Conservation (phyloP, 768 basidiomycete species). For the Collybia mongolica region DNA sequence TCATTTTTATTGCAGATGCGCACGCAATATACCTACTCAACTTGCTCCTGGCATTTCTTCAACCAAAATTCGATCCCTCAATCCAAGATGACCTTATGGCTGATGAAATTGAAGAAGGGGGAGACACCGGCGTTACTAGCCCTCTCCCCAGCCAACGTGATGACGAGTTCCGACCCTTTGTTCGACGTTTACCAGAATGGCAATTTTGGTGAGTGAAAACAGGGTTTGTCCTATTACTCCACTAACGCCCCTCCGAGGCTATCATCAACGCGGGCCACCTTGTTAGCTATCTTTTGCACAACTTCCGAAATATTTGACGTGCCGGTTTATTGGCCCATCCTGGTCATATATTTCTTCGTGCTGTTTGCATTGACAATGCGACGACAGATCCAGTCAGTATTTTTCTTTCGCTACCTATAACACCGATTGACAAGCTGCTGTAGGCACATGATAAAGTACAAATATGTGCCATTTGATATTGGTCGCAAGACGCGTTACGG, state of each 20-base stretch:
- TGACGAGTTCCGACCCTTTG: slow-evolving; percentile 97
- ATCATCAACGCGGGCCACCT: slow-evolving; percentile 85
- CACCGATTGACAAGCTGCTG: neutral
- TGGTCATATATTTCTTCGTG: slow-evolving; percentile 95
- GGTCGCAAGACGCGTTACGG: slow-evolving; percentile 88
- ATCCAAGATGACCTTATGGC: slow-evolving; percentile 91
- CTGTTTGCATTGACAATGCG: slow-evolving; percentile 95
- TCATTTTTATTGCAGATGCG: slow-evolving; percentile 47
- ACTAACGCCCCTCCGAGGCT: slow-evolving; percentile 56
- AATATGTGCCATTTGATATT: slow-evolving; percentile 93
- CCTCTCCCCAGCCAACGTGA: slow-evolving; percentile 72
- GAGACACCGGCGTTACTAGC: slow-evolving; percentile 45
- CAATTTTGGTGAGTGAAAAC: slow-evolving; percentile 75
- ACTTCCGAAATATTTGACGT: slow-evolving; percentile 88
- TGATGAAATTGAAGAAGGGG: slow-evolving; percentile 94
- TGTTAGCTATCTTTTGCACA: slow-evolving; percentile 78
- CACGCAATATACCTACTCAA: slow-evolving; percentile 95
- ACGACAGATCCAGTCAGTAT: slow-evolving; percentile 87
- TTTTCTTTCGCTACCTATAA: slow-evolving; percentile 1
- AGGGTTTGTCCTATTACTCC: neutral
- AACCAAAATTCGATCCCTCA: slow-evolving; percentile 97
- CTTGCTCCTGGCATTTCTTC: slow-evolving; percentile 94
- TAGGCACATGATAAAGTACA: slow-evolving; percentile 99
- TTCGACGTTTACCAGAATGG: slow-evolving; percentile 93
- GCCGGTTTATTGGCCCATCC: slow-evolving; percentile 99